Conservation (phyloP, 805 yeast species). For the Wickerhamiella azyma region DNA sequence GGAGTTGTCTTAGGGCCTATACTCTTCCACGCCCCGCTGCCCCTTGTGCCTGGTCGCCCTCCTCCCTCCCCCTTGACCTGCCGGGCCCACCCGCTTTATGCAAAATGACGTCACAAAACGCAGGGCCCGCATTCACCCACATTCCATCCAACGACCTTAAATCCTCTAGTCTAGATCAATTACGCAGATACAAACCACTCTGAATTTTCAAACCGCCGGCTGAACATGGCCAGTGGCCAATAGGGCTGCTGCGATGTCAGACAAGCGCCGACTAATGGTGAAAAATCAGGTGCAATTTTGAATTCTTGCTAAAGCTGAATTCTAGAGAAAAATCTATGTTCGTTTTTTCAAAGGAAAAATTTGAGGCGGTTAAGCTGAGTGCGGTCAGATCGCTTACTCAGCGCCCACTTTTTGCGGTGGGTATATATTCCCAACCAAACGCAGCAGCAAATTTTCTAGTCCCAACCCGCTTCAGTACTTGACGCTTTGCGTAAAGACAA, state of each 20-base stretch:
- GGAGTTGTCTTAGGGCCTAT: no score
- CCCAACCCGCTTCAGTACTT: background rate
- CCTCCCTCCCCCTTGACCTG: no score
- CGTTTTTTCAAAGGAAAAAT: no score
- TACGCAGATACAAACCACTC: background rate
- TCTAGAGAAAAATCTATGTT: no score
- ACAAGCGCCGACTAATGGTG: background rate
- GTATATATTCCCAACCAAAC: background rate
- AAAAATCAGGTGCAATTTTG: background rate
- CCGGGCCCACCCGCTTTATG: background rate
- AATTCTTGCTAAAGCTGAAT: no score
- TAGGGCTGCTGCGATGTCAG: background rate
- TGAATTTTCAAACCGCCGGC: background rate
- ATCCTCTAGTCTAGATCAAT: background rate
- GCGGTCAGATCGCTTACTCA: background rate
- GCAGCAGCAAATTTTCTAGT: background rate
- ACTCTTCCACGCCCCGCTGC: no score
- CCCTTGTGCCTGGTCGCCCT: no score
- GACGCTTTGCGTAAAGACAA: background rate
- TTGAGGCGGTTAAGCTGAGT: no score
- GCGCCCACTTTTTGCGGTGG: background rate
- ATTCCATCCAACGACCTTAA: background rate
- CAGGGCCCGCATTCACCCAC: background rate
- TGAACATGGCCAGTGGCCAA: background rate
- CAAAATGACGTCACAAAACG: no score